A percentile compares a stretch with the other conserved stretches of the same genome.
These are phyloP conservation scores for Dothistroma pini DNA, from an alignment of 2,329 filamentous ascomycete species.

Conservation along the genomic window DNA sequence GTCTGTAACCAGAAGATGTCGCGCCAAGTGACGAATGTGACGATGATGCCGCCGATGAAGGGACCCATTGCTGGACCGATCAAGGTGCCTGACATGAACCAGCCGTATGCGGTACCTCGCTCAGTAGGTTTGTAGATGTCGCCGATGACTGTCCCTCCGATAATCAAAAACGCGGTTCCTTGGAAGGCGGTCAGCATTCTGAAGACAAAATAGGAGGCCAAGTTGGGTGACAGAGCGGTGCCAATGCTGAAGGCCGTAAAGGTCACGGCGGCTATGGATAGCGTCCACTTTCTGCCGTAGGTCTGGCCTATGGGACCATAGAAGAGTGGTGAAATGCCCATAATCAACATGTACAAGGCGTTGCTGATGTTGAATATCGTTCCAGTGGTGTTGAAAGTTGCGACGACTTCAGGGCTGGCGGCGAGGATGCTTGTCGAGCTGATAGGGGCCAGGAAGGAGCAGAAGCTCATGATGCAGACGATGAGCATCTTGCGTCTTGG, in stretches of 20 bases:
- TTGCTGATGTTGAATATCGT: slow-evolving; percentile 71
- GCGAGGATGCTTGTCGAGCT: slow-evolving; percentile 70
- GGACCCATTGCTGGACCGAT: slow-evolving; percentile 66
- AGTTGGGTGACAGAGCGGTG: slow-evolving; percentile 67
- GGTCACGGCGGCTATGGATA: slow-evolving; percentile 56
- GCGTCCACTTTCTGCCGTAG: slow-evolving; percentile 49
- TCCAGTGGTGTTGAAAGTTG: slow-evolving; percentile 53
- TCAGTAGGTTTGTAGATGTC: slow-evolving; percentile 56
- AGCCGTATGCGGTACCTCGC: slow-evolving; percentile 68
- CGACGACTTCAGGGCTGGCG: slow-evolving; percentile 69
- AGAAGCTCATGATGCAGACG: slow-evolving; percentile 66
- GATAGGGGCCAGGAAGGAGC: slow-evolving; percentile 71
- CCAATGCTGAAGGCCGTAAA: slow-evolving; percentile 69
- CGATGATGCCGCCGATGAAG: slow-evolving; percentile 71
- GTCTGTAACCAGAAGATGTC: slow-evolving; percentile 76
- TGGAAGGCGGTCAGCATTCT: slow-evolving; percentile 64
- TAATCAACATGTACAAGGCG: slow-evolving; percentile 69
- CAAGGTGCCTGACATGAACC: slow-evolving; percentile 52
- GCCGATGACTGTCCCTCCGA: slow-evolving; percentile 67
- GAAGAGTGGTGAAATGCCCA: slow-evolving; percentile 66
- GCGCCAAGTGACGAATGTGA: slow-evolving; percentile 69
- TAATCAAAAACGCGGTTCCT: slow-evolving; percentile 64
- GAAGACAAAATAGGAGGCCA: slow-evolving; percentile 69
- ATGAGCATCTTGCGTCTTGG: slow-evolving; percentile 61
- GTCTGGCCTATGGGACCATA: slow-evolving; percentile 64